A percentile compares a stretch with the other conserved stretches of the same genome.
Conservation (phyloP, 192 early-diverging fungal genomes). For the Geranomyces variabilis region DNA sequence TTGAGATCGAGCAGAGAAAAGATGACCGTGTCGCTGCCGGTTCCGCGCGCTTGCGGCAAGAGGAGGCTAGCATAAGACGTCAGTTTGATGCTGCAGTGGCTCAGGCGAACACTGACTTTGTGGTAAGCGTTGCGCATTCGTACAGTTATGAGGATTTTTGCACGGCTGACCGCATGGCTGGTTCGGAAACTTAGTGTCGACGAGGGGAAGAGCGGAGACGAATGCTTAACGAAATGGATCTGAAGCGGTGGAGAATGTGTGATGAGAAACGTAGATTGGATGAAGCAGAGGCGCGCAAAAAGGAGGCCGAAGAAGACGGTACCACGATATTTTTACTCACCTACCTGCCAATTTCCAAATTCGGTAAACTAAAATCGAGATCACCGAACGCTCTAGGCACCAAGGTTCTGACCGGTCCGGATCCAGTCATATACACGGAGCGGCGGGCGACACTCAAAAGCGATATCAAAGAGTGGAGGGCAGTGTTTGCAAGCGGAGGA, state of each 20-base stretch:
- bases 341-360: neutral
- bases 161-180: too few relatives aligned
- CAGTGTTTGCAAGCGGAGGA: slow-evolving; percentile 21
- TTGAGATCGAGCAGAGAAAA: slow-evolving; percentile 22
- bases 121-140: slow-evolving; percentile 9
- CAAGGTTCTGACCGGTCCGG: neutral
- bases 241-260: slow-evolving; percentile 32
- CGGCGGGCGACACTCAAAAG: slow-evolving; percentile 21
- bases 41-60: slow-evolving; percentile 17
- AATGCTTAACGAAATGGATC: slow-evolving; percentile 25
- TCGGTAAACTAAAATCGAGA: neutral
- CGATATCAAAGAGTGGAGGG: slow-evolving; percentile 24
- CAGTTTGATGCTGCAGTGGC: slow-evolving; percentile 29
- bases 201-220: slow-evolving; percentile 19
- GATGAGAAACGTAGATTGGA: slow-evolving; percentile 28
- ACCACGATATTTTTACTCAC: neutral
- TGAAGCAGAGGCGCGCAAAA: neutral
- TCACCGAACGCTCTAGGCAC: too few relatives aligned
- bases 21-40: slow-evolving; percentile 13
- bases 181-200: too few relatives aligned
- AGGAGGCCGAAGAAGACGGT: neutral
- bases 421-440: slow-evolving; percentile 10
- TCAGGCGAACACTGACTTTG: slow-evolving; percentile 30
- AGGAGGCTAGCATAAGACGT: slow-evolving; percentile 7
- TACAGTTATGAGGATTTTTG: neutral